A percentile compares a stretch with the other conserved stretches of the same genome.
Evolutionary conservation across 2,329 filamentous ascomycete genomes (phyloP).

Genomic region (Moelleriella libera): DNA sequence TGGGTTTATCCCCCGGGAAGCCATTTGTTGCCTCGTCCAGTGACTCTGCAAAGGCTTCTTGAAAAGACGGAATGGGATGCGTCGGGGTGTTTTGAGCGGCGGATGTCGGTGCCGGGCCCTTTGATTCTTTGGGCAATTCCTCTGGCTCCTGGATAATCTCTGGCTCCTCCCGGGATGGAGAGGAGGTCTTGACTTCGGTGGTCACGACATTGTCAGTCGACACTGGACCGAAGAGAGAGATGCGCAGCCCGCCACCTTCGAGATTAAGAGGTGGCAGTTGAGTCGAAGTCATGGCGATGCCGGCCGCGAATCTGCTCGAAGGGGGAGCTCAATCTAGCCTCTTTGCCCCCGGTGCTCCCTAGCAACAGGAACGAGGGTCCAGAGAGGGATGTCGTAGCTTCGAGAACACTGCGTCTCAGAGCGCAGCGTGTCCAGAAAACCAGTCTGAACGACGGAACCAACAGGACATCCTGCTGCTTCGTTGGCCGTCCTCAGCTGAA

Average conservation of each 20-base stretch:
- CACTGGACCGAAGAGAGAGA: constrained; percentile 14
- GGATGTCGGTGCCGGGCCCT: constrained; percentile 4
- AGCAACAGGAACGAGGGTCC: background rate
- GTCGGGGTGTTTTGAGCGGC: constrained; percentile 13
- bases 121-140: background rate
- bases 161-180: background rate
- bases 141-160: background rate
- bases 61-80: constrained; percentile 65
- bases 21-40: constrained; percentile 54
- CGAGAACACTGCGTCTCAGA: background rate
- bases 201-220: constrained; percentile 5
- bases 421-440: background rate
- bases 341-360: background rate
- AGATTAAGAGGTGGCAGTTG: constrained; percentile 16
- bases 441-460: background rate
- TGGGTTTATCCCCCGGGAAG: constrained; percentile 30
- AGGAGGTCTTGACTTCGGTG: background rate
- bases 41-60: constrained; percentile 72
- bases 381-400: background rate
- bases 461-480: background rate
- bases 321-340: background rate
- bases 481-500: background rate
- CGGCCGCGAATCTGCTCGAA: background rate
- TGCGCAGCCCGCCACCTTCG: constrained; percentile 13
- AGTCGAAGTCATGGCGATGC: constrained; percentile 11